phyloP scores from a whole-genome alignment of 2,329 filamentous ascomycete species.

The Herpotrichia juniperi region DNA sequence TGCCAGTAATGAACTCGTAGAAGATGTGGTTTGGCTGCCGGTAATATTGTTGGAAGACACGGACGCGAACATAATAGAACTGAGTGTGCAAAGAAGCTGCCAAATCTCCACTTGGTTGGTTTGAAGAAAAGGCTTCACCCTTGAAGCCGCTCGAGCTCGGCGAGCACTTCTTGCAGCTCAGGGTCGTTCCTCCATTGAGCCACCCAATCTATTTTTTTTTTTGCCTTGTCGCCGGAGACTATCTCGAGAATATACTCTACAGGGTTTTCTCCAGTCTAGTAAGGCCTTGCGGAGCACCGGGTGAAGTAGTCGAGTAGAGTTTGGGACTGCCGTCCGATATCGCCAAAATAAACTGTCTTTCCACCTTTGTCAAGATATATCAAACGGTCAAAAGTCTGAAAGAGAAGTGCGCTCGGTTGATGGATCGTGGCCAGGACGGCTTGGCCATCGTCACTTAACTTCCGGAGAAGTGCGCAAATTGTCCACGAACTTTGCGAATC shows the following conservation, averaged over 20 bases:
- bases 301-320: constrained; percentile 62
- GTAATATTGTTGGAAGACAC: constrained; percentile 55
- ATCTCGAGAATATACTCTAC: constrained; percentile 76
- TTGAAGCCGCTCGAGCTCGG: too few species aligned
- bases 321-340: constrained; percentile 50
- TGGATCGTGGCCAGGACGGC: constrained; percentile 56
- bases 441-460: constrained; percentile 59
- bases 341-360: constrained; percentile 56
- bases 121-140: constrained; percentile 40
- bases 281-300: constrained; percentile 64
- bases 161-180: constrained; percentile 30
- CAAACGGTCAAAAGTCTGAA: constrained; percentile 53
- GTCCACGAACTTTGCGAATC: constrained; percentile 65
- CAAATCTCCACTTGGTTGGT: too few species aligned
- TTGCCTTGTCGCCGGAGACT: constrained; percentile 36
- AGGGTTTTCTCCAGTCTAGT: constrained; percentile 69
- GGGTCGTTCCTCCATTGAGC: constrained; percentile 49
- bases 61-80: constrained; percentile 45
- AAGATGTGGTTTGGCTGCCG: constrained; percentile 51
- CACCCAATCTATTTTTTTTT: constrained; percentile 37
- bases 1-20: constrained; percentile 36
- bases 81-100: constrained; percentile 47
- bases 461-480: constrained; percentile 66
- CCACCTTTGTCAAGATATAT: constrained; percentile 53
- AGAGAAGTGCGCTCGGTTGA: constrained; percentile 53